These are phyloP conservation scores for Colletotrichum sp. DNA, from an alignment of 2,329 filamentous ascomycete species.

Conservation along the genomic window DNA sequence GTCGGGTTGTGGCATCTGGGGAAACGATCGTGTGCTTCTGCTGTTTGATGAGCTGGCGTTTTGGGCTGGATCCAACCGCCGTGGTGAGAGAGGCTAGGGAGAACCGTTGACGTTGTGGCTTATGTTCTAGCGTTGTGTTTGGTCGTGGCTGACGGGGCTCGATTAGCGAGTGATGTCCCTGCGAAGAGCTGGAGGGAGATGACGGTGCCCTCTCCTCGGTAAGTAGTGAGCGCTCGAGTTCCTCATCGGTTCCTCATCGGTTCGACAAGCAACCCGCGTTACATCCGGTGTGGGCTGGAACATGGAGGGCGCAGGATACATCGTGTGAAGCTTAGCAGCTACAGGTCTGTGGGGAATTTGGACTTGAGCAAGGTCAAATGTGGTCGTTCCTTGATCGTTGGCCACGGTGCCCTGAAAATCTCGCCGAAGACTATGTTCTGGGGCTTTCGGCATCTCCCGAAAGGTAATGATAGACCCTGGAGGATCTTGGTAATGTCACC, in stretches of 20 bases:
- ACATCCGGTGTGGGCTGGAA: not conserved
- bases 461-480: not conserved
- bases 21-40: not conserved
- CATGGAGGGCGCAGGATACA: not conserved
- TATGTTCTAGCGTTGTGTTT: not conserved
- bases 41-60: not conserved
- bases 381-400: not conserved
- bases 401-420: not conserved
- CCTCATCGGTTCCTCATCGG: not conserved
- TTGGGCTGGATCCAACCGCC: not conserved
- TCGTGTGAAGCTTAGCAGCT: not conserved
- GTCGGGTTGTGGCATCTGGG: not conserved
- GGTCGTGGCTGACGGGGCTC: not conserved
- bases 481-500: not conserved
- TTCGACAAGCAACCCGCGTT: not conserved
- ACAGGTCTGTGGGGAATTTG: not conserved
- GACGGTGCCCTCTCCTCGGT: not conserved
- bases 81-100: not conserved
- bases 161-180: not conserved
- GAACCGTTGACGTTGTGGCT: constrained; percentile 14
- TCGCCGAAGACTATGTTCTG: not conserved
- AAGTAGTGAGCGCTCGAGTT: not conserved
- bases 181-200: not conserved
- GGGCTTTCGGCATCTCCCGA: not conserved
- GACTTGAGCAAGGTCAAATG: not conserved